Evolutionary conservation across 768 basidiomycete genomes (phyloP).

Genomic region (Auricularia cornea): DNA sequence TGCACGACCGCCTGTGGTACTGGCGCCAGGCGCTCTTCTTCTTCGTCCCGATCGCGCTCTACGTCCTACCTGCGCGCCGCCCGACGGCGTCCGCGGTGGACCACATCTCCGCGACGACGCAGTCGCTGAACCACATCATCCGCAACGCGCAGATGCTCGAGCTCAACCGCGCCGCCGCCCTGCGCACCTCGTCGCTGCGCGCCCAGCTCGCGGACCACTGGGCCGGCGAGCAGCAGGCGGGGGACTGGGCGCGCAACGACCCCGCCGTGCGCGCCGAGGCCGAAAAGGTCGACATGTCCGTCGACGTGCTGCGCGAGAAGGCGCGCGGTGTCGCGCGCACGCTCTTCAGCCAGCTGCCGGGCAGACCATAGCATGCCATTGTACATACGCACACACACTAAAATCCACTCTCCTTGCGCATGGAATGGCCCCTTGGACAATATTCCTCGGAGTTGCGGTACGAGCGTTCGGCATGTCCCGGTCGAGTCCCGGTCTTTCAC

Average conservation of each 20-base stretch:
- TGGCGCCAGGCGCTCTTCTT: constrained; percentile 53
- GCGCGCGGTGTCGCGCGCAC: not conserved
- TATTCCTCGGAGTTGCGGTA: no score
- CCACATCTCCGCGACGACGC: constrained; percentile 15
- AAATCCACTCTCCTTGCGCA: no score
- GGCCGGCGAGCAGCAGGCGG: constrained; percentile 45
- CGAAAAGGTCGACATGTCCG: constrained; percentile 36
- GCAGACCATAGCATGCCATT: not conserved
- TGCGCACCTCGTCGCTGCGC: constrained; percentile 44
- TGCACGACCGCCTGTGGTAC: constrained; percentile 53
- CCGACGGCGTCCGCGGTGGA: constrained; percentile 24
- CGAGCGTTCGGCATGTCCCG: no score
- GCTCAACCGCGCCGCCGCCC: constrained; percentile 46
- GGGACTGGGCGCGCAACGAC: constrained; percentile 40
- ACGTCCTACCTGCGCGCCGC: constrained; percentile 30
- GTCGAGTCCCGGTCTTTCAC: no score
- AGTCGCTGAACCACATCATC: constrained; percentile 29
- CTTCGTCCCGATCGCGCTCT: constrained; percentile 42
- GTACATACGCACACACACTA: no score
- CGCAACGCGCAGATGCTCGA: constrained; percentile 46
- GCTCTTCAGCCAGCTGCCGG: not conserved
- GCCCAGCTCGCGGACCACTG: constrained; percentile 47
- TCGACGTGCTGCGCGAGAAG: constrained; percentile 10
- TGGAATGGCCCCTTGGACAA: no score
- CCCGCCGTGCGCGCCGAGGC: constrained; percentile 40